phyloP scores from a whole-genome alignment of 2,329 filamentous ascomycete genomes.

The Trichoderma sp. region DNA sequence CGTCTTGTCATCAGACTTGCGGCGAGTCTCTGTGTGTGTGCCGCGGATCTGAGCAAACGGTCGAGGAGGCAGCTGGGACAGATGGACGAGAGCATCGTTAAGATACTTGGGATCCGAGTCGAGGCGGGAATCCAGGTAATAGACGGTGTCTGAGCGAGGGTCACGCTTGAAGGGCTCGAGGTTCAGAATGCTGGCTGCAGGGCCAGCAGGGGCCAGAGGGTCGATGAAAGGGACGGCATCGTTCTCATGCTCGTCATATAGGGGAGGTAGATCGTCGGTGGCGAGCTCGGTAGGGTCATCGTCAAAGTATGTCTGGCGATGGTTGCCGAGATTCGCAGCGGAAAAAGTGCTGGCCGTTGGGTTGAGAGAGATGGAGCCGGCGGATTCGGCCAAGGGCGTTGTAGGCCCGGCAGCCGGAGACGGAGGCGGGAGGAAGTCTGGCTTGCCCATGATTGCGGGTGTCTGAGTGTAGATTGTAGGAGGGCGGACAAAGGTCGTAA shows the following conservation, averaged over 20 bases:
- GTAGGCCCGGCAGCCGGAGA: constrained; percentile 16
- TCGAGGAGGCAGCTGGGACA: constrained; percentile 50
- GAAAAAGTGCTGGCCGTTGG: constrained; percentile 20
- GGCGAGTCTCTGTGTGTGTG: constrained; percentile 45
- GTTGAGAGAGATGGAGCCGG: constrained; percentile 30
- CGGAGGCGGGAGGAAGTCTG: constrained; percentile 19
- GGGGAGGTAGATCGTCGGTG: constrained; percentile 44
- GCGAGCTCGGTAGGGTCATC: constrained; percentile 36
- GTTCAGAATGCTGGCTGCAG: constrained; percentile 22
- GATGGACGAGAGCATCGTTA: constrained; percentile 42
- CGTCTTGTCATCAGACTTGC: constrained; percentile 32
- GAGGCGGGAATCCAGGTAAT: constrained; percentile 45
- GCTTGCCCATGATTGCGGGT: constrained; percentile 28
- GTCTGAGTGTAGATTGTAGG: too few species aligned
- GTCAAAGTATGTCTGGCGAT: constrained; percentile 34
- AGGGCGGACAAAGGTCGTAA: not conserved
- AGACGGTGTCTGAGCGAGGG: constrained; percentile 34
- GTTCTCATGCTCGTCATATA: constrained; percentile 41
- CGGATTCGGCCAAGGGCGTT: constrained; percentile 27
- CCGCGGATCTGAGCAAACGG: constrained; percentile 52
- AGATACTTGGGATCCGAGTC: constrained; percentile 45
- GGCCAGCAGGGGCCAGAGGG: constrained; percentile 31
- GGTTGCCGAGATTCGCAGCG: constrained; percentile 18
- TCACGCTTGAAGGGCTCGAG: constrained; percentile 34
- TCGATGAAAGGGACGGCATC: constrained; percentile 23